These are phyloP conservation scores for Panaeolus cyanescens DNA, from an alignment of 768 basidiomycete species.

Conservation along the genomic window DNA sequence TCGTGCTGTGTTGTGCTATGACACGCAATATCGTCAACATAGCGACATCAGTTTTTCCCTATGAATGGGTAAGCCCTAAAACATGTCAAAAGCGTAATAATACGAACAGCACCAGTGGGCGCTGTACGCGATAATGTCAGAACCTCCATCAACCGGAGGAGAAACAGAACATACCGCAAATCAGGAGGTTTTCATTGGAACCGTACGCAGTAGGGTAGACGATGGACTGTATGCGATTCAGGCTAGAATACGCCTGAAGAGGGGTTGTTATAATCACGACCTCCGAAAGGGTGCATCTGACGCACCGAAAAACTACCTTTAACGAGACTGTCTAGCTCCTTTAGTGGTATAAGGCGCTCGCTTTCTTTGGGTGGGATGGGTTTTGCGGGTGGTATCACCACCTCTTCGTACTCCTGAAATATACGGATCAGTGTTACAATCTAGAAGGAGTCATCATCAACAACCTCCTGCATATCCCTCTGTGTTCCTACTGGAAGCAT, in stretches of 20 bases:
- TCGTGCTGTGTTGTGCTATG: constrained; percentile 63
- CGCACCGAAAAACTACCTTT: no score
- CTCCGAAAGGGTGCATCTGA: no score
- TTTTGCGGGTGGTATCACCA: constrained; percentile 82
- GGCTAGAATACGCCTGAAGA: constrained; percentile 73
- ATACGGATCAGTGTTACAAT: background rate
- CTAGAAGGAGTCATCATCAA: constrained; percentile 15
- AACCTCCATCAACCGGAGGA: background rate
- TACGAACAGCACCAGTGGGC: constrained; percentile 93
- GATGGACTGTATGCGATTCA: constrained; percentile 96
- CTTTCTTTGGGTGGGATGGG: constrained; percentile 69
- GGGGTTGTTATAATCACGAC: background rate
- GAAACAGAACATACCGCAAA: constrained; percentile 65
- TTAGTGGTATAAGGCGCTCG: constrained; percentile 73
- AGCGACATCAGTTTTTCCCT: constrained; percentile 99
- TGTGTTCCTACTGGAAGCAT: constrained; percentile 83
- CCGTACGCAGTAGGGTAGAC: constrained; percentile 91
- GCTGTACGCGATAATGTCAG: constrained; percentile 46
- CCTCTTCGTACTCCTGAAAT: constrained; percentile 86
- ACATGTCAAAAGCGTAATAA: background rate
- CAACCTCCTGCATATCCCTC: constrained; percentile 66
- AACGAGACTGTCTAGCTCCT: constrained; percentile 58
- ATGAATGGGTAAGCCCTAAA: constrained; percentile 13
- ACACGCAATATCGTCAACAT: constrained; percentile 92
- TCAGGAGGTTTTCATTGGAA: constrained; percentile 95